Evolutionary conservation across 441 rosid genomes (phyloP), one percentile per base, ranked within the genome.

Genomic region (Dalechampia spathulata): DNA sequence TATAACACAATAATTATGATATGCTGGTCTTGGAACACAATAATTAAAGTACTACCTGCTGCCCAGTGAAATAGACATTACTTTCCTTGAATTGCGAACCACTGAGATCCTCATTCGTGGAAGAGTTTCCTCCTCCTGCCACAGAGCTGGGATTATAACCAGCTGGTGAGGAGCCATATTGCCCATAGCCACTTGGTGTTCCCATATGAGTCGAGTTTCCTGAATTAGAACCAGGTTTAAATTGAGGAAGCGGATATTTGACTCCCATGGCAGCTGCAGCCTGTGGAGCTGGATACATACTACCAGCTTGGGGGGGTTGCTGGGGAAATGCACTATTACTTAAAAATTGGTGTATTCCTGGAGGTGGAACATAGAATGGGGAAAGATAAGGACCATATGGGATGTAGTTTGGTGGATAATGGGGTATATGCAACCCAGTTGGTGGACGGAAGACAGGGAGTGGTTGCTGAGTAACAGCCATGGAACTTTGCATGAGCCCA

Each of bases 251-350:
- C 13, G 91, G 63, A 72, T 81, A 86, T 75, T 91, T 91, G 66
- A 87, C 82, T 42, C 90, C 95, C 15, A 79, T 41, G 15, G 82
- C 72, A 74, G 85, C 74, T 23, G 81, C 83, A 61, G 85, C 65
- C 57, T 85, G 89, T 70, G 89, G 82, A 47, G 87, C 67, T 60
- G 90, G 90, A 74, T 83, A 91, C n/a, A 81, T 71, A 58, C 74
- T 63, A 46, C 90, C 88, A 63, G 78, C 78, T 68, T 81, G 96
- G 67, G 91, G 96, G 67, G 91, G 91, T 62, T 83, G 98, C 71
- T 84, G 96, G 52, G 85, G 80, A 60, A 86, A 86, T 60, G 83
- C 80, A 58, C 96, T 87, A 49, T 81, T 91, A 71, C 78, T 75
- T 57, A 88, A 63, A 72, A 75, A 81, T 61, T 88, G 98, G 66